Evolutionary conservation across 2,329 filamentous ascomycete species (phyloP).

Genomic region (Aspergillus piperis): DNA sequence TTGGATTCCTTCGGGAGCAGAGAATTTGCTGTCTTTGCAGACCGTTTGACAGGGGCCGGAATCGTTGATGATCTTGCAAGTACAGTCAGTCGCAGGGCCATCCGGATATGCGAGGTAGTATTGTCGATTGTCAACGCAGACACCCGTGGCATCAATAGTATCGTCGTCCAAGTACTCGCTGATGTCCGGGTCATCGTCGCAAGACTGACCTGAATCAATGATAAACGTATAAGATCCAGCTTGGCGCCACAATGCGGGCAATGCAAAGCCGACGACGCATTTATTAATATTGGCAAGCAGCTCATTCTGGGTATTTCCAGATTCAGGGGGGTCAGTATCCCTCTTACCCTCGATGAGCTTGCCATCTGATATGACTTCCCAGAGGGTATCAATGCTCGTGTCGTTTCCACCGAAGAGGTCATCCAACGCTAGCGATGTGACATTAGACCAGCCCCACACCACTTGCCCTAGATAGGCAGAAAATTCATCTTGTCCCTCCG

Average conservation of each 20-base stretch:
- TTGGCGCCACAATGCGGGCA: constrained; percentile 14
- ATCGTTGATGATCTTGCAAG: not conserved
- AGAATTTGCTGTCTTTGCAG: constrained; percentile 9
- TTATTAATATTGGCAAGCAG: constrained; percentile 2
- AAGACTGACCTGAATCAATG: constrained; percentile 14
- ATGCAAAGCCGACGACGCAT: constrained; percentile 8
- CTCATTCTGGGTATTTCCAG: not conserved
- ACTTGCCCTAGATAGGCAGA: constrained; percentile 13
- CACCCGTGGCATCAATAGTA: constrained; percentile 2
- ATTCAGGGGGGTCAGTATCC: not conserved
- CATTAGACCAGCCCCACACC: constrained; percentile 10
- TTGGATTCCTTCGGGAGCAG: not conserved
- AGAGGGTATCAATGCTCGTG: not conserved
- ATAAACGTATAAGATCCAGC: constrained; percentile 12
- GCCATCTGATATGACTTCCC: constrained; percentile 8
- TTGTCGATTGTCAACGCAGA: constrained; percentile 1
- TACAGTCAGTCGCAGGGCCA: constrained; percentile 21
- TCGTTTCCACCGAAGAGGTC: not conserved
- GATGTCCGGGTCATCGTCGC: constrained; percentile 5
- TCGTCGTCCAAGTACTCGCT: constrained; percentile 9
- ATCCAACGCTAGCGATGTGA: not conserved
- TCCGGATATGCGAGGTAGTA: not conserved
- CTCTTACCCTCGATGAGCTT: constrained; percentile 12
- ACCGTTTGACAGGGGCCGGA: not conserved
- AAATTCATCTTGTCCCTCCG: constrained; percentile 10